Evolutionary conservation across 2,329 filamentous ascomycete genomes (phyloP).

Genomic region (Aspergillus carbonarius): DNA sequence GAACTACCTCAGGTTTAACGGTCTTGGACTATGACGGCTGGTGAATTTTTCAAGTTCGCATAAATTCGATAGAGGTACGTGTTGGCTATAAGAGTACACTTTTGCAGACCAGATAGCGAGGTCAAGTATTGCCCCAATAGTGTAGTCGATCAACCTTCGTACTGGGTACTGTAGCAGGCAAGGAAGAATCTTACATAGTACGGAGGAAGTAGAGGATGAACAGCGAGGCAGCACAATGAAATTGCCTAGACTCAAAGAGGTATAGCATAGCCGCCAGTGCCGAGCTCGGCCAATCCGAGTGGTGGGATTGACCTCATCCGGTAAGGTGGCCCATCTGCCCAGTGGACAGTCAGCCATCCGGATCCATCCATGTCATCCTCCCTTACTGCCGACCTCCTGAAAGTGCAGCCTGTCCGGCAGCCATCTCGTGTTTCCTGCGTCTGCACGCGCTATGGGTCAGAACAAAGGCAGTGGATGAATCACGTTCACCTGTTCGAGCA

Average conservation of each 20-base stretch:
- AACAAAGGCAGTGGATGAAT: neutral
- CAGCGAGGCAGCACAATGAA: neutral
- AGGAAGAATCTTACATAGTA: neutral
- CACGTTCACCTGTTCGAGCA: neutral
- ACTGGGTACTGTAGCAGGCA: neutral
- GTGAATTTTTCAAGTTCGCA: no score
- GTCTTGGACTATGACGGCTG: no score
- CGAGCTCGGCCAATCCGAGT: slow-evolving; percentile 3
- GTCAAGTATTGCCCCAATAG: neutral
- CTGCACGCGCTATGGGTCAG: neutral
- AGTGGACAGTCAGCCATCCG: neutral
- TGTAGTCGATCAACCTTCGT: neutral
- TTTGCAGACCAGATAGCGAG: no score
- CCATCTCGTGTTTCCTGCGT: slow-evolving; percentile 3
- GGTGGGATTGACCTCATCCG: slow-evolving; percentile 6
- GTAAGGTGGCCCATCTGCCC: neutral
- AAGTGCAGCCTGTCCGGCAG: neutral
- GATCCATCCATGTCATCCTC: slow-evolving; percentile 1
- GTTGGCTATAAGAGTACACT: no score
- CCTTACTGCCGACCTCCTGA: neutral
- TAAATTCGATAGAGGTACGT: no score
- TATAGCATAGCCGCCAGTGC: neutral
- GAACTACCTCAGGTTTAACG: no score
- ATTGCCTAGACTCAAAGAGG: neutral
- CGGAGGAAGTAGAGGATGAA: neutral